Percentiles rank a stretch among this genome's conserved stretches.
Conservation (phyloP, 2,329 filamentous ascomycete genomes). For the Calcarisporium arbuscula region DNA sequence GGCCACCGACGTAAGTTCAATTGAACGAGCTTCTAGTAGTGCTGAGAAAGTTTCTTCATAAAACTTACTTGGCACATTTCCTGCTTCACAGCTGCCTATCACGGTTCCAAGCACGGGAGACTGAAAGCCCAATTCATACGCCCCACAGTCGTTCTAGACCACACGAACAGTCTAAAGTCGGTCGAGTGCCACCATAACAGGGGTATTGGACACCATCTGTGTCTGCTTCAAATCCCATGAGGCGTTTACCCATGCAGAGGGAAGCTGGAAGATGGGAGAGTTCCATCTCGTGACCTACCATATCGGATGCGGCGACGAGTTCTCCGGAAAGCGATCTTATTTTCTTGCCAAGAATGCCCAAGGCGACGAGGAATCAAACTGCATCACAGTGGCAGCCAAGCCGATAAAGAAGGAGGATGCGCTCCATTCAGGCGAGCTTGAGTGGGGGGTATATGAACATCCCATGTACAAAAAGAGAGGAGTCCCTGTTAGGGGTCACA, state of each 20-base stretch:
- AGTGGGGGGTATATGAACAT: conserved; percentile 6
- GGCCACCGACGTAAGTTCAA: conserved; percentile 6
- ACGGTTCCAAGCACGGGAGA: conserved; percentile 2
- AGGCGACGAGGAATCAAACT: not conserved
- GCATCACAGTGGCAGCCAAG: not conserved
- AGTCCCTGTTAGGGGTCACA: no score
- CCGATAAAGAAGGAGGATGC: conserved; percentile 1
- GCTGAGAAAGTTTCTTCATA: no score
- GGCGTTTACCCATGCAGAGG: no score
- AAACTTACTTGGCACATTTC: no score
- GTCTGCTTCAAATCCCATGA: no score
- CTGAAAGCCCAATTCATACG: conserved; percentile 1
- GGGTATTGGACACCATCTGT: no score
- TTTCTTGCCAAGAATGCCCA: not conserved
- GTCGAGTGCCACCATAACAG: no score
- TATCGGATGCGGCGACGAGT: conserved; percentile 3
- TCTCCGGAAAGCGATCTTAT: not conserved
- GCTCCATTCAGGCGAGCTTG: conserved; percentile 4
- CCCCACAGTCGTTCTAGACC: conserved; percentile 5
- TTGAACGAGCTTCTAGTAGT: no score
- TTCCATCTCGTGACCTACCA: conserved; percentile 3
- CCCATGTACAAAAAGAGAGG: conserved; percentile 1
- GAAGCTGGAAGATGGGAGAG: no score
- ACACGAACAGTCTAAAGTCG: not conserved
- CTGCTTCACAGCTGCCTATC: conserved; percentile 1